phyloP scores from a whole-genome alignment of 129 eudicot genomes.

The Oenanthe sinensis region DNA sequence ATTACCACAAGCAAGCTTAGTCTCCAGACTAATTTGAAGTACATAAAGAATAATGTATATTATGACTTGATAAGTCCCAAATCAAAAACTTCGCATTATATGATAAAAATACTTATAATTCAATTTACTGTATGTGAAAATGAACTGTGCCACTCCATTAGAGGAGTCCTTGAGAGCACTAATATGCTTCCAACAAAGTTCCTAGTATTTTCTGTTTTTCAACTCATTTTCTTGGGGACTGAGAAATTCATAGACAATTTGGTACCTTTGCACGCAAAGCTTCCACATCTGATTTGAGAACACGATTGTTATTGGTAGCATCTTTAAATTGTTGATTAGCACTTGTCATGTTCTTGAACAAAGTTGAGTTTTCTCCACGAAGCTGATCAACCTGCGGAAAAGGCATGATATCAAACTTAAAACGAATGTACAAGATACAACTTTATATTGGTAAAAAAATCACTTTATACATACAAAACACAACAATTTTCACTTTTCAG shows the following conservation, averaged over 20 bases:
- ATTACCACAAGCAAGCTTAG: neutral
- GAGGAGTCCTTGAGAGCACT: neutral
- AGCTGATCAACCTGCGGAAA: conserved; percentile 58
- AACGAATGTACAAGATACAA: neutral
- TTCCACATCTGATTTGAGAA: conserved; percentile 89
- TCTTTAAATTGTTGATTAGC: conserved; percentile 81
- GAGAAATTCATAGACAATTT: neutral
- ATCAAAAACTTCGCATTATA: neutral
- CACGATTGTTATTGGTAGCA: conserved; percentile 71
- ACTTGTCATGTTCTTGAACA: conserved; percentile 66
- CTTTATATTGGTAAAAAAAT: neutral
- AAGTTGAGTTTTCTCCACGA: conserved; percentile 51
- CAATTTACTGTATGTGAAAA: neutral
- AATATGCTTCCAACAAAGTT: neutral
- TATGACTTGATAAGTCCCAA: no score
- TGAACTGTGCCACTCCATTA: neutral
- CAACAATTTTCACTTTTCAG: neutral
- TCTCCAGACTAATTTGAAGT: neutral
- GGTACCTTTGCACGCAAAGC: conserved; percentile 94
- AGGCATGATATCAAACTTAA: neutral
- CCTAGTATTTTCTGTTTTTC: neutral
- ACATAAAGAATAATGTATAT: neutral
- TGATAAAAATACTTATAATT: neutral
- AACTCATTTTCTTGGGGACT: neutral
- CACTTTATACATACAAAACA: neutral